Evolutionary conservation across 1,284 basidiomycete genomes (phyloP).

Genomic region (Cutaneotrichosporon curvatum): DNA sequence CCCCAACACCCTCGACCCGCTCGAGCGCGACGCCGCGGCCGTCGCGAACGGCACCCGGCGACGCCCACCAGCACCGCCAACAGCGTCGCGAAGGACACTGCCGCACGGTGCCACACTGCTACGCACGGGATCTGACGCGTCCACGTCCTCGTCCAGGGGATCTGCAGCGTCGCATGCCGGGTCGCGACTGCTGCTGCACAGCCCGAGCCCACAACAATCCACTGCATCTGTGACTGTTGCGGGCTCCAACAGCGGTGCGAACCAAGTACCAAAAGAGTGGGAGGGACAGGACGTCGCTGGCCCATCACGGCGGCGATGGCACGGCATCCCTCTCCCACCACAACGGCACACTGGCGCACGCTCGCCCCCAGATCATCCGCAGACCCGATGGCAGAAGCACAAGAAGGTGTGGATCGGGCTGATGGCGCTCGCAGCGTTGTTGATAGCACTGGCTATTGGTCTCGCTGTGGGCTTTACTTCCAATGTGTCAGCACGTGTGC

Average conservation of each 20-base stretch:
- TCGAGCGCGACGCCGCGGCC: constrained; percentile 1
- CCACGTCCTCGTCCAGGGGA: constrained; percentile 4
- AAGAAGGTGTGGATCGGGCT: constrained; percentile 27
- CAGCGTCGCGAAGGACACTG: too few relatives aligned
- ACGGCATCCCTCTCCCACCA: constrained; percentile 2
- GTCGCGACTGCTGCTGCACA: background rate
- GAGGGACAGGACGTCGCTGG: constrained; percentile 13
- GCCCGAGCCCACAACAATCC: too few relatives aligned
- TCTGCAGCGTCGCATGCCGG: constrained; percentile 1
- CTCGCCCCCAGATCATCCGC: background rate
- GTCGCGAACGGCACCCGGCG: too few relatives aligned
- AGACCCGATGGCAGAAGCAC: constrained; percentile 26
- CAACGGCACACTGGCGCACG: background rate
- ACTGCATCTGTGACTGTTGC: background rate
- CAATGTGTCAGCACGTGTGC: background rate
- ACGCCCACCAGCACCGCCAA: too few relatives aligned
- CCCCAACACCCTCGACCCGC: background rate
- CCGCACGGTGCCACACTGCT: background rate
- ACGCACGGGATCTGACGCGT: constrained; percentile 1
- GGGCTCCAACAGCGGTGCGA: background rate
- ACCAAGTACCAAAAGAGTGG: constrained; percentile 13
- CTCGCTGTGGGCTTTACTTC: constrained; percentile 29
- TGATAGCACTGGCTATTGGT: constrained; percentile 30
- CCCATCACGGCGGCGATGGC: constrained; percentile 2
- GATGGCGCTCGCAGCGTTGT: constrained; percentile 14